Evolutionary conservation across 176 grass and related monocot species (phyloP).

Genomic region (Ensete glaucum): DNA sequence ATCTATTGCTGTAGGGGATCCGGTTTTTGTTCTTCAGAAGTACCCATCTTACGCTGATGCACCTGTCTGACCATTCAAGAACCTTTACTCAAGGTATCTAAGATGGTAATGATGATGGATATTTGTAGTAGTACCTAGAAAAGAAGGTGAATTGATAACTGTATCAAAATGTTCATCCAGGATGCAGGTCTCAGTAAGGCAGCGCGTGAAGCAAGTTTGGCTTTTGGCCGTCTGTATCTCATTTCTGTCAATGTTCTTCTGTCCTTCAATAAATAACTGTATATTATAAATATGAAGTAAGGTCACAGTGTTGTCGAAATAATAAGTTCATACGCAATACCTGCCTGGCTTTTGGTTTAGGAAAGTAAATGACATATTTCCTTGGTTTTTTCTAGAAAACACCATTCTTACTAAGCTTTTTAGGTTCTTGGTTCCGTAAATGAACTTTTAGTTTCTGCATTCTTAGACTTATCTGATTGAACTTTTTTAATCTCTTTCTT

Average conservation of each 20-base stretch:
- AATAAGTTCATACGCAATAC: too few species aligned
- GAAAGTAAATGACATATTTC: too few species aligned
- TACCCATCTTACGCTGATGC: conserved; percentile 41
- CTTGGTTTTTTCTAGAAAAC: too few species aligned
- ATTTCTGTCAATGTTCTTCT: neutral
- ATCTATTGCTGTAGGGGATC: conserved; percentile 50
- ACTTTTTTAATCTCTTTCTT: too few species aligned
- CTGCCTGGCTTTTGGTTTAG: too few species aligned
- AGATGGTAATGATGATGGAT: neutral
- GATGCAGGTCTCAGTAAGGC: neutral
- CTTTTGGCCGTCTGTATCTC: neutral
- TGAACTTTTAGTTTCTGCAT: too few species aligned
- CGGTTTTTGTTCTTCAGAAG: conserved; percentile 36
- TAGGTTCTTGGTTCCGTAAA: too few species aligned
- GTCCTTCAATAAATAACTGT: neutral
- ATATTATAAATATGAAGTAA: too few species aligned
- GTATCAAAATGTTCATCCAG: neutral
- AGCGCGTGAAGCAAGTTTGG: neutral
- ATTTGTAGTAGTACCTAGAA: too few species aligned
- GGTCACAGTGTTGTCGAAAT: too few species aligned
- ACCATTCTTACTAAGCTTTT: too few species aligned
- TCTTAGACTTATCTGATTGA: too few species aligned
- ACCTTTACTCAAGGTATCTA: neutral
- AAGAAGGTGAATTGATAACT: neutral
- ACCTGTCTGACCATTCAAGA: conserved; percentile 26